Conservation (phyloP, 768 basidiomycete genomes). For the Cystobasidium onofrii region DNA sequence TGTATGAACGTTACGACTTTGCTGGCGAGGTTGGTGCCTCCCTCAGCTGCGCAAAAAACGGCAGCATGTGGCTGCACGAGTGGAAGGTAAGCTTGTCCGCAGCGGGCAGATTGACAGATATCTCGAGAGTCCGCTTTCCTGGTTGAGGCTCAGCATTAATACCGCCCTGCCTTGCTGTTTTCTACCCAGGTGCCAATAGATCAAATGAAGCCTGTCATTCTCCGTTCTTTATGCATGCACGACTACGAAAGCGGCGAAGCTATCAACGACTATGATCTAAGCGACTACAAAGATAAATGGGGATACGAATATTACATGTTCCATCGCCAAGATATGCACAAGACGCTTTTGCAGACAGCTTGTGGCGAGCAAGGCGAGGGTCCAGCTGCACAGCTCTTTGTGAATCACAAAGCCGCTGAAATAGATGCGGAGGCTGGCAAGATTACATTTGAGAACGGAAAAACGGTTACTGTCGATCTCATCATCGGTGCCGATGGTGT, state of each 20-base stretch:
- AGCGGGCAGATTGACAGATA: no score
- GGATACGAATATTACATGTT: slow-evolving; percentile 41
- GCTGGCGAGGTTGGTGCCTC: slow-evolving; percentile 16
- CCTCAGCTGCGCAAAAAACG: slow-evolving; percentile 20
- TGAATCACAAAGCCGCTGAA: slow-evolving; percentile 28
- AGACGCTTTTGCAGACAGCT: slow-evolving; percentile 37
- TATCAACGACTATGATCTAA: slow-evolving; percentile 36
- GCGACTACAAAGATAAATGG: slow-evolving; percentile 40
- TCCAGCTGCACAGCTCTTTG: slow-evolving; percentile 32
- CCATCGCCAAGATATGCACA: slow-evolving; percentile 40
- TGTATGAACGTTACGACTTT: slow-evolving; percentile 21
- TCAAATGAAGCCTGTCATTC: slow-evolving; percentile 10
- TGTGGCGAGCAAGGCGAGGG: slow-evolving; percentile 35
- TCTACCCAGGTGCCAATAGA: slow-evolving; percentile 3
- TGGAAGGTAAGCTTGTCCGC: neutral
- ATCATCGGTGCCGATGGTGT: slow-evolving; percentile 41
- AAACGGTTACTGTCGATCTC: slow-evolving; percentile 34
- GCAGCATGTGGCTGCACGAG: slow-evolving; percentile 9
- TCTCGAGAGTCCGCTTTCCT: no score
- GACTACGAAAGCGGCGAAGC: slow-evolving; percentile 19
- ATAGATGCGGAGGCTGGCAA: slow-evolving; percentile 36
- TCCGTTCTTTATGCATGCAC: slow-evolving; percentile 13
- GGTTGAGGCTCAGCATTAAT: neutral
- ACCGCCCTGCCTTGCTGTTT: no score
- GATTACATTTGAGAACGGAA: slow-evolving; percentile 19